phyloP scores from a whole-genome alignment of 2,329 filamentous ascomycete genomes.

The Aureobasidium musti region DNA sequence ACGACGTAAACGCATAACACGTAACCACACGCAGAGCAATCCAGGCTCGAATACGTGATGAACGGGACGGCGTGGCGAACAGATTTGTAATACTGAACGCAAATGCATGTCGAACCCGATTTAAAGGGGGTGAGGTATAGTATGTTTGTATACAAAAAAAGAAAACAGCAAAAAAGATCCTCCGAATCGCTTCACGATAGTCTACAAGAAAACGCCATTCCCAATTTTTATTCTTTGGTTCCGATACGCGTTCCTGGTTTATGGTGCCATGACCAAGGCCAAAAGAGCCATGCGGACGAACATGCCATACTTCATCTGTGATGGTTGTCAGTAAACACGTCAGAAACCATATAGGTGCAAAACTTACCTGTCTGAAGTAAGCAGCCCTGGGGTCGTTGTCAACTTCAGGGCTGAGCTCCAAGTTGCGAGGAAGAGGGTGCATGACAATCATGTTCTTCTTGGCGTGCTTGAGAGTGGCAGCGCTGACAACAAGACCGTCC shows the following conservation, averaged over 20 bases:
- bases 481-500: constrained; percentile 86
- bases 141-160: constrained; percentile 21
- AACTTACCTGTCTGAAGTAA: constrained; percentile 97
- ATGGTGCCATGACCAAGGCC: constrained; percentile 79
- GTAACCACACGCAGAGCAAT: constrained; percentile 16
- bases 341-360: background rate
- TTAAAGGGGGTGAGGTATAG: constrained; percentile 7
- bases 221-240: constrained; percentile 5
- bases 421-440: constrained; percentile 92
- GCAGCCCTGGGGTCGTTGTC: constrained; percentile 96
- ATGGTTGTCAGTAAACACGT: constrained; percentile 46
- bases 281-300: constrained; percentile 98
- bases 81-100: constrained; percentile 10
- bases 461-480: constrained; percentile 82
- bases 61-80: constrained; percentile 9
- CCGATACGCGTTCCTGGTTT: constrained; percentile 32
- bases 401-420: constrained; percentile 91
- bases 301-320: constrained; percentile 92
- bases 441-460: constrained; percentile 93
- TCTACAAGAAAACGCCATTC: constrained; percentile 16
- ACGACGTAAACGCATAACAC: constrained; percentile 7
- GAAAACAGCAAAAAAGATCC: background rate
- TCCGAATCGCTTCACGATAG: background rate
- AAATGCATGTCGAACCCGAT: constrained; percentile 12
- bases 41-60: constrained; percentile 21